Conservation (phyloP, 148 eudicot species). For the Camellia granthamiana region DNA sequence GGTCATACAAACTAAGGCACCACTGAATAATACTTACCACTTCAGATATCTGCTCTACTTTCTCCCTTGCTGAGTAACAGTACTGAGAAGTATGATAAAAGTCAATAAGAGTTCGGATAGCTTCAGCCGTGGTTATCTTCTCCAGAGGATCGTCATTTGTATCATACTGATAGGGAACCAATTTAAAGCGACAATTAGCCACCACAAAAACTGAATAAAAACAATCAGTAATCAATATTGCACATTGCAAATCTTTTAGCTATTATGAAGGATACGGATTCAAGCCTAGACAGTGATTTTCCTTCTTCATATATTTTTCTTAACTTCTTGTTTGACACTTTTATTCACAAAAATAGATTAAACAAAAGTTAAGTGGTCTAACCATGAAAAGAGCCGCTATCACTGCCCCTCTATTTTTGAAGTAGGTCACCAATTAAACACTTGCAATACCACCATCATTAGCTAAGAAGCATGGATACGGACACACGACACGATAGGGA, state of each 20-base stretch:
- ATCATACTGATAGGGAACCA: conserved; percentile 53
- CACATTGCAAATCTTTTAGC: background rate
- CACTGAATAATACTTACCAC: conserved; percentile 36
- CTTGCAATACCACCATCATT: no score
- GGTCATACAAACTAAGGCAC: background rate
- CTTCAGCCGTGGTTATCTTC: conserved; percentile 82
- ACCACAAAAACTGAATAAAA: background rate
- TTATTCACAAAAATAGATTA: no score
- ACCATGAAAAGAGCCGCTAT: background rate
- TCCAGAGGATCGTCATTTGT: conserved; percentile 86
- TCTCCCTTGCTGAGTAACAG: conserved; percentile 55
- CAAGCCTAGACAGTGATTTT: background rate
- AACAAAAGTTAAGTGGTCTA: background rate
- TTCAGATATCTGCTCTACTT: conserved; percentile 75
- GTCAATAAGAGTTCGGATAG: conserved; percentile 60
- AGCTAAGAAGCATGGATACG: no score
- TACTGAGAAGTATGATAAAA: conserved; percentile 68
- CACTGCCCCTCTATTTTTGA: no score
- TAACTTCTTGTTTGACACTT: no score
- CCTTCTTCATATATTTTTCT: no score
- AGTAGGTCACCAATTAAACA: no score
- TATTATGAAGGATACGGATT: background rate
- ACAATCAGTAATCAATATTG: background rate
- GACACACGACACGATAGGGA: no score
- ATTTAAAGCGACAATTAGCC: conserved; percentile 4